Evolutionary conservation across 345 rosid genomes (phyloP).

Genomic region (Gossypium longicalyx): DNA sequence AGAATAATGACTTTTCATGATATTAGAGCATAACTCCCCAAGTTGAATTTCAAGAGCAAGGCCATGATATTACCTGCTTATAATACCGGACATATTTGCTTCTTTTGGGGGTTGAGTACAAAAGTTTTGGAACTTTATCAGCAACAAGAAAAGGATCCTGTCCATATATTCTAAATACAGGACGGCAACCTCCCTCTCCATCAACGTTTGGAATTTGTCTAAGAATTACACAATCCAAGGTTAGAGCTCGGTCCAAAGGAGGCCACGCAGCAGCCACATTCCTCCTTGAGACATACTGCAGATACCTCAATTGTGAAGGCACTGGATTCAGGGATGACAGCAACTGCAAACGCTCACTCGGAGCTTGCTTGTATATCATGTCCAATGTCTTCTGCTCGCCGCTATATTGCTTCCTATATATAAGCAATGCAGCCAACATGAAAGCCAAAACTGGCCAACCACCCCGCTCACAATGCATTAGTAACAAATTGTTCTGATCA

Average conservation of each 20-base stretch:
- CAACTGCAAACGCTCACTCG: constrained; percentile 75
- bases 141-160: constrained; percentile 68
- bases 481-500: constrained; percentile 61
- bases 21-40: not conserved
- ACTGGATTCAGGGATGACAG: constrained; percentile 77
- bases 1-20: not conserved
- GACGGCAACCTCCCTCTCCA: constrained; percentile 79
- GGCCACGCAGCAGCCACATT: constrained; percentile 87
- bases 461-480: constrained; percentile 92
- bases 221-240: constrained; percentile 77
- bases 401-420: constrained; percentile 77
- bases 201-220: constrained; percentile 71
- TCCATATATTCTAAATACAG: constrained; percentile 78
- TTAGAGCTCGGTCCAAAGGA: constrained; percentile 79
- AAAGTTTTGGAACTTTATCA: constrained; percentile 50
- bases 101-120: constrained; percentile 63
- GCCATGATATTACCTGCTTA: constrained; percentile 61
- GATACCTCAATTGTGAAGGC: constrained; percentile 86
- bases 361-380: constrained; percentile 91
- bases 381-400: constrained; percentile 87
- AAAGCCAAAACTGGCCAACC: constrained; percentile 93
- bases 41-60: not conserved
- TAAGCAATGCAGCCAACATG: constrained; percentile 73
- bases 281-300: constrained; percentile 90
- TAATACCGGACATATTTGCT: constrained; percentile 53